These are phyloP conservation scores for Solanum bulbocastanum DNA, from an alignment of 257 asterid genomes.

Conservation along the genomic window DNA sequence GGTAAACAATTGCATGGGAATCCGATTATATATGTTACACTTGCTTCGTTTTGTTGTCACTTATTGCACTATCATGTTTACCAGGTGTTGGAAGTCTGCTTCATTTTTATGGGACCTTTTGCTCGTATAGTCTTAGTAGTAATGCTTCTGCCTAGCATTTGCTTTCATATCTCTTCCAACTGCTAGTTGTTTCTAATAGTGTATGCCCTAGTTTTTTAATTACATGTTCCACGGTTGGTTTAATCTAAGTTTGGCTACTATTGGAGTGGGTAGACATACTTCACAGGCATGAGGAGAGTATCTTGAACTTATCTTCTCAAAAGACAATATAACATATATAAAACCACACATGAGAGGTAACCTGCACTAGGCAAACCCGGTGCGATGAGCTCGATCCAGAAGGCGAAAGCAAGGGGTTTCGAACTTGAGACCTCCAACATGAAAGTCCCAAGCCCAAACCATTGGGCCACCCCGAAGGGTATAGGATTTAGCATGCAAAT, in stretches of 20 bases:
- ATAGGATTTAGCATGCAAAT: background rate
- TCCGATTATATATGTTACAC: background rate
- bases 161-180: background rate
- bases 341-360: background rate
- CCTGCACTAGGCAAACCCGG: background rate
- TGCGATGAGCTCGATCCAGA: background rate
- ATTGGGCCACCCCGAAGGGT: background rate
- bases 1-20: slow-evolving; percentile 10
- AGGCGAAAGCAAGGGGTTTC: background rate
- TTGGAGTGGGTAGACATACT: background rate
- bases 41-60: background rate
- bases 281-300: background rate
- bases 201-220: background rate
- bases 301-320: background rate
- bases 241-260: background rate
- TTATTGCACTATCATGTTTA: background rate
- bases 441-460: background rate
- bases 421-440: background rate
- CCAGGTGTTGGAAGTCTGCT: background rate
- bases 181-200: background rate
- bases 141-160: background rate
- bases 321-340: background rate
- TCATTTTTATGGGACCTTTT: background rate
- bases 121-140: background rate
- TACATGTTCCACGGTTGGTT: background rate